Evolutionary conservation across 2,329 filamentous ascomycete genomes (phyloP), one percentile per base, ranked within the genome.

Genomic region (Fusarium hostae): DNA sequence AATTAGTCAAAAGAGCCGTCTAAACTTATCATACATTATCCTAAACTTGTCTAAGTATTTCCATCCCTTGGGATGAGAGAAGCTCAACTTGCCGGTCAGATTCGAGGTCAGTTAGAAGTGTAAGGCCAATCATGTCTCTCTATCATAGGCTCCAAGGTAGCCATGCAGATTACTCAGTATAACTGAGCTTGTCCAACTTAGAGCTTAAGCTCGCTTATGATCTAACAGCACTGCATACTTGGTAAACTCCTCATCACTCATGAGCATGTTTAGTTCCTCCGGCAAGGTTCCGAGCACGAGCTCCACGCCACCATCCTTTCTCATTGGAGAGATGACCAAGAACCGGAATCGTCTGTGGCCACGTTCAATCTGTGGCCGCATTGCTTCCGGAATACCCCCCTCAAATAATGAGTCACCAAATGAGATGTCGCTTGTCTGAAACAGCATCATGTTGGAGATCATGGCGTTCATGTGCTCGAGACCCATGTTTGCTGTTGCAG

Each of bases 401-500:
- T 47, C 45, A 24, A 63, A 63, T n/a, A 63, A 63, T 0, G 58
- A 63, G 22, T 34, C 26, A 18, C 58, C 61, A 24, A 63, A 63
- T 6, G 61, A 63, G 9, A 63, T 18, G 2, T 63, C 61, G 16
- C 39, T 63, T 4, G 58, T 63, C 10, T 63, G 58, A 9, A 63
- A 63, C 1, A 63, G 20, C 57, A 63, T 63, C 61, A 63, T 54
- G 12, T 63, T 63, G 2, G 61, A 63, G 0, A 63, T 63, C 61
- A 63, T 63, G 5, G 45, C 61, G 2, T 63, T 34, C 61, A 63
- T 63, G 5, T 63, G 61, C 5, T 63, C 61, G 9, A 63, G 39
- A 9, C 61, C 58, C 61, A 63, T 63, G 32, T 63, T 63, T 16
- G 61, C 61, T 13, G 61, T 63, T 16, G 61, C 58, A 10, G 61